A percentile compares a stretch with the other conserved stretches of the same genome.
Conservation (phyloP, 768 basidiomycete genomes). For the Calocera viscosa region DNA sequence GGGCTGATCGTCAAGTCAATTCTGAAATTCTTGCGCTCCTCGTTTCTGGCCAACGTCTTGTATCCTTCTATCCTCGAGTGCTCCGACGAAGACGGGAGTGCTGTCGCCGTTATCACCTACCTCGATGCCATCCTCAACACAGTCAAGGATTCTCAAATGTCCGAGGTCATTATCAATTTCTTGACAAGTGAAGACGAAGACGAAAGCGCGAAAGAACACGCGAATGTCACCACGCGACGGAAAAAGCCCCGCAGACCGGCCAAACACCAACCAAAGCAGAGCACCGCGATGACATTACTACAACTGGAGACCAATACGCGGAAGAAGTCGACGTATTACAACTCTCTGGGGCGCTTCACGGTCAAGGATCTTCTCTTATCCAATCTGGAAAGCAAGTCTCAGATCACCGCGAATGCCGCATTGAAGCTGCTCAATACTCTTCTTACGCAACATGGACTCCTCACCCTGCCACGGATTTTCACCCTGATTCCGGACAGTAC, state of each 20-base stretch:
- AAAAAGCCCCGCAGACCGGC: neutral
- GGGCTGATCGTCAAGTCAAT: constrained; percentile 73
- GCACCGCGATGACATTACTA: constrained; percentile 81
- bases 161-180: constrained; percentile 60
- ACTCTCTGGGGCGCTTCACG: constrained; percentile 77
- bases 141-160: constrained; percentile 53
- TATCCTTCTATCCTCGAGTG: constrained; percentile 90
- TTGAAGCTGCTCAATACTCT: constrained; percentile 71
- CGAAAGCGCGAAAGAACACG: constrained; percentile 37
- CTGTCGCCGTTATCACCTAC: constrained; percentile 91
- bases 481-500: constrained; percentile 53
- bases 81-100: constrained; percentile 85
- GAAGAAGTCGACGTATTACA: constrained; percentile 68
- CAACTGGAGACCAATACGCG: constrained; percentile 61
- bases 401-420: constrained; percentile 58
- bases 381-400: constrained; percentile 57
- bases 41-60: constrained; percentile 85
- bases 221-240: constrained; percentile 28
- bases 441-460: constrained; percentile 51
- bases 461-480: constrained; percentile 56
- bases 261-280: constrained; percentile 36
- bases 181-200: constrained; percentile 77
- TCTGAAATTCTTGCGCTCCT: constrained; percentile 63
- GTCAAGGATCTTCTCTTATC: constrained; percentile 77
- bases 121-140: constrained; percentile 78